phyloP scores from a whole-genome alignment of 805 yeast genomes.

The Candida montana region DNA sequence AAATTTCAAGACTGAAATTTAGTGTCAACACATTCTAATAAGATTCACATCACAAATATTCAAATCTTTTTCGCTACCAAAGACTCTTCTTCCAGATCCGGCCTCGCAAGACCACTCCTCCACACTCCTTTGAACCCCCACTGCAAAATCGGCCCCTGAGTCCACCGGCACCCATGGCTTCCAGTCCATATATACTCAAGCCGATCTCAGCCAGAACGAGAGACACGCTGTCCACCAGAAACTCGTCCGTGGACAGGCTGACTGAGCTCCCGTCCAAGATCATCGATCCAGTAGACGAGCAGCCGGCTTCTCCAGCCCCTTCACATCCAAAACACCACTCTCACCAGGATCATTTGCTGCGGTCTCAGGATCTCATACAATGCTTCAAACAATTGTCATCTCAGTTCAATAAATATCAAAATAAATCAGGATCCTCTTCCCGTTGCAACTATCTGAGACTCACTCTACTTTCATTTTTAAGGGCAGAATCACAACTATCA shows the following conservation, averaged over 20 bases:
- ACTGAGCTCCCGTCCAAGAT: slow-evolving; percentile 2
- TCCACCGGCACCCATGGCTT: not conserved
- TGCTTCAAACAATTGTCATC: slow-evolving; percentile 2
- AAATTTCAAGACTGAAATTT: too few relatives aligned
- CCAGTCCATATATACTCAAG: slow-evolving; percentile 4
- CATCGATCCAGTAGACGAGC: not conserved
- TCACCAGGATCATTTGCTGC: slow-evolving; percentile 2
- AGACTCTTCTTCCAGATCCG: too few relatives aligned
- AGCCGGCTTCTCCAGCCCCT: not conserved
- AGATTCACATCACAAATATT: too few relatives aligned
- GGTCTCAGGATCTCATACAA: not conserved
- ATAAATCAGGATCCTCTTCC: slow-evolving; percentile 6
- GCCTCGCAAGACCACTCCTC: too few relatives aligned
- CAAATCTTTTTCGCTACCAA: too few relatives aligned
- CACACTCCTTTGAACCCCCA: not conserved
- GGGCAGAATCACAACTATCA: slow-evolving; percentile 7
- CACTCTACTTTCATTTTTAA: slow-evolving; percentile 12
- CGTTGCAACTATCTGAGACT: slow-evolving; percentile 13
- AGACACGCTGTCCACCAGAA: slow-evolving; percentile 5
- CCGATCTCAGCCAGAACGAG: slow-evolving; percentile 6
- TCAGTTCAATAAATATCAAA: slow-evolving; percentile 3
- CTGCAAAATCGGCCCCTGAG: not conserved
- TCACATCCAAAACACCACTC: not conserved
- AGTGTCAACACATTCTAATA: too few relatives aligned
- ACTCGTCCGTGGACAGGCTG: slow-evolving; percentile 5